Evolutionary conservation across 495 filamentous ascomycete genomes (phyloP).

Genomic region (Clavariopsis aquatica): DNA sequence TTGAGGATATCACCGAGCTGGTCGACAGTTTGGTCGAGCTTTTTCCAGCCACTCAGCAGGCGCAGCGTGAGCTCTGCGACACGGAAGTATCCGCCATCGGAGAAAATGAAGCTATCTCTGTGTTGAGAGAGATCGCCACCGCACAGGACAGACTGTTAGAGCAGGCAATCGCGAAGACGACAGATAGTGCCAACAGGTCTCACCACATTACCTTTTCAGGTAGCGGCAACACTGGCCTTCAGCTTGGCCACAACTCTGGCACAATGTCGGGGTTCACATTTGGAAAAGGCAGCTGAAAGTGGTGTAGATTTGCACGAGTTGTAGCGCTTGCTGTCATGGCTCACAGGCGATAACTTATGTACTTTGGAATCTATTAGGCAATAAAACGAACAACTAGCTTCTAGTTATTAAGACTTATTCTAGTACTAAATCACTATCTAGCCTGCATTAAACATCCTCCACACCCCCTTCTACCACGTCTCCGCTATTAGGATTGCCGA

Average conservation of each 20-base stretch:
- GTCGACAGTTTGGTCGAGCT: constrained; percentile 39
- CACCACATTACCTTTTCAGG: constrained; percentile 6
- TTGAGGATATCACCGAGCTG: constrained; percentile 40
- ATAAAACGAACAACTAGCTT: too few species aligned
- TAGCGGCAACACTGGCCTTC: constrained; percentile 6
- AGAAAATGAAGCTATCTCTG: constrained; percentile 12
- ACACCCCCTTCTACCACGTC: too few species aligned
- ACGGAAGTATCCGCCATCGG: constrained; percentile 35
- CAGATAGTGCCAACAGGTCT: not conserved
- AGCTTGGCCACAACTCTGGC: constrained; percentile 11
- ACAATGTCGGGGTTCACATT: constrained; percentile 11
- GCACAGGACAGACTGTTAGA: constrained; percentile 33
- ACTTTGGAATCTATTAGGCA: not conserved
- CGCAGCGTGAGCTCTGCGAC: constrained; percentile 37
- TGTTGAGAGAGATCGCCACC: constrained; percentile 26
- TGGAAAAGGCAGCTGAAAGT: constrained; percentile 3
- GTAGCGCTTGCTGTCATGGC: not conserved
- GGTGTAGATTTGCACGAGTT: not conserved
- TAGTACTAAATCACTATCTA: too few species aligned
- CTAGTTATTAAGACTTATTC: too few species aligned
- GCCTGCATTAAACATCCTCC: too few species aligned
- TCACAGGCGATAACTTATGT: not conserved
- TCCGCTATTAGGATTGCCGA: too few species aligned
- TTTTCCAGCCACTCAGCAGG: constrained; percentile 35
- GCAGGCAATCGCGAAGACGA: constrained; percentile 13